Conservation (phyloP, 2,329 filamentous ascomycete genomes). For the Xylariaceae sp. region DNA sequence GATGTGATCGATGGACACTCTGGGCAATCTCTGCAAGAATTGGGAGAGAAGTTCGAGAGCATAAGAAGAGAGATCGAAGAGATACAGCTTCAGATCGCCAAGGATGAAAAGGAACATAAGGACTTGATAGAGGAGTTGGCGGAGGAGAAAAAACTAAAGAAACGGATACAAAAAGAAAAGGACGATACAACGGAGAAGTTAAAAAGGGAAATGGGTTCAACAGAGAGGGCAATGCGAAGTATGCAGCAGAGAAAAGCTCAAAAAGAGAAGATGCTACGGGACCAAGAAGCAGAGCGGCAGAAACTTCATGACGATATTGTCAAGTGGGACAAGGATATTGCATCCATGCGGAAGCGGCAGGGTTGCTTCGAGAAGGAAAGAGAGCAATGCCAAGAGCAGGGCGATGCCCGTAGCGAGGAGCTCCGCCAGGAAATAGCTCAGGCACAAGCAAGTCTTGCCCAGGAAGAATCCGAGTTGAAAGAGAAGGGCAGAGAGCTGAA, state of each 20-base stretch:
- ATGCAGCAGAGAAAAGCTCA: slow-evolving; percentile 74
- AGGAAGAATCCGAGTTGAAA: slow-evolving; percentile 67
- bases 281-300: slow-evolving; percentile 62
- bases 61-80: slow-evolving; percentile 82
- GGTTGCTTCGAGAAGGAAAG: slow-evolving; percentile 51
- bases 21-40: slow-evolving; percentile 64
- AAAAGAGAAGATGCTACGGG: slow-evolving; percentile 65
- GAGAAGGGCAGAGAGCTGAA: slow-evolving; percentile 67
- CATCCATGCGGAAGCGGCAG: slow-evolving; percentile 53
- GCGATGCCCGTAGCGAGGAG: slow-evolving; percentile 46
- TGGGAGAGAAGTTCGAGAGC: slow-evolving; percentile 75
- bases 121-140: slow-evolving; percentile 61
- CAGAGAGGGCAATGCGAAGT: slow-evolving; percentile 75
- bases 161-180: slow-evolving; percentile 75
- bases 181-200: slow-evolving; percentile 84
- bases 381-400: slow-evolving; percentile 44
- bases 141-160: slow-evolving; percentile 73
- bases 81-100: slow-evolving; percentile 61
- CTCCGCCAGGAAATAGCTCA: slow-evolving; percentile 51
- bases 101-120: slow-evolving; percentile 66
- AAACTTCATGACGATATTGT: slow-evolving; percentile 65
- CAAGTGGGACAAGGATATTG: slow-evolving; percentile 60
- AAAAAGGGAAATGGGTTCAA: slow-evolving; percentile 70
- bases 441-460: slow-evolving; percentile 58
- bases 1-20: slow-evolving; percentile 46